A percentile compares a stretch with the other conserved stretches of the same genome.
These are phyloP conservation scores for Schizonepeta tenuifolia DNA, from an alignment of 257 asterid genomes.

Conservation along the genomic window DNA sequence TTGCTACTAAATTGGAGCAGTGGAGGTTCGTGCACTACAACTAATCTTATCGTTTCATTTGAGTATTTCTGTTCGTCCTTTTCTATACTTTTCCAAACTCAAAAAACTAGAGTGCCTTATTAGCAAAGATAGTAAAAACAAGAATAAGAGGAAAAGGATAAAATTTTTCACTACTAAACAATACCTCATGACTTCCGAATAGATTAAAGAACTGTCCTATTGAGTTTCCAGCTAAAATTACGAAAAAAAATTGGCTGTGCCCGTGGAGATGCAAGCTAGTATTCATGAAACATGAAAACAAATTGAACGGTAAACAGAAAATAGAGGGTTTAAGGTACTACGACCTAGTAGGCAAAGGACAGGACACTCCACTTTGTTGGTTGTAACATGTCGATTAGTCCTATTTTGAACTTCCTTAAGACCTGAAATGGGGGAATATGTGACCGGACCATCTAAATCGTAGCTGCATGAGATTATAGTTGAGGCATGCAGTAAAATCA, in stretches of 20 bases:
- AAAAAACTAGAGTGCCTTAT: background rate
- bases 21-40: slow-evolving; percentile 51
- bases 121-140: background rate
- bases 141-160: background rate
- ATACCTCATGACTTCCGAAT: background rate
- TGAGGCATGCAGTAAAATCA: background rate
- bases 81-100: background rate
- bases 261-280: background rate
- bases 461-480: background rate
- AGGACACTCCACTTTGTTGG: background rate
- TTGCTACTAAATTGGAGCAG: slow-evolving; percentile 65
- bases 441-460: background rate
- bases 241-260: background rate
- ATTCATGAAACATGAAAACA: background rate
- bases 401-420: background rate
- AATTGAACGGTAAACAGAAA: background rate
- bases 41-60: background rate
- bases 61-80: background rate
- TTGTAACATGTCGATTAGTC: background rate
- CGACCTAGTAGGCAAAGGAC: background rate
- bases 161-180: background rate
- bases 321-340: background rate
- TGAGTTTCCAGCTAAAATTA: background rate
- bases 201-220: background rate
- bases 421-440: background rate